phyloP scores from a whole-genome alignment of 75 land plant genomes.

The Gnetum montanum region DNA sequence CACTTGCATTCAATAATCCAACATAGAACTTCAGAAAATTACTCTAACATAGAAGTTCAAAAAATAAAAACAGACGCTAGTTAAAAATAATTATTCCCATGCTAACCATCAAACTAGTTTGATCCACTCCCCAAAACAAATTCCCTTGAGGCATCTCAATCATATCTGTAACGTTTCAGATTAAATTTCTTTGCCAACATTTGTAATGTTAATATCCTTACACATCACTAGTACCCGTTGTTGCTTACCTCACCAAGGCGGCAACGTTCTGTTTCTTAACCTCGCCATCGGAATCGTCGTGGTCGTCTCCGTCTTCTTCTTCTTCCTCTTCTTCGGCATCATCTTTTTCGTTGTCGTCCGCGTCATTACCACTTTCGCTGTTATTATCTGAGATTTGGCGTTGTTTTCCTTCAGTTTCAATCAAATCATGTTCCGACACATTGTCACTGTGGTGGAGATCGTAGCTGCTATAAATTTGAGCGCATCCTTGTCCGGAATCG shows the following conservation, averaged over 20 bases:
- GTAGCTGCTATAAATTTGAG: too few relatives aligned
- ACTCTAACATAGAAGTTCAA: too few relatives aligned
- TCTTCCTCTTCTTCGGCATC: constrained; percentile 1
- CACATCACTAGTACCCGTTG: background rate
- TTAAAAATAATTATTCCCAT: background rate
- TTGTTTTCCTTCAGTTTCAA: too few relatives aligned
- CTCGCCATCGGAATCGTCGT: constrained; percentile 9
- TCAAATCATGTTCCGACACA: too few relatives aligned
- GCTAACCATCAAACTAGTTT: background rate
- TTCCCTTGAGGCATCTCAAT: background rate
- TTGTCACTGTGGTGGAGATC: too few relatives aligned
- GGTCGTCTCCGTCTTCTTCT: background rate
- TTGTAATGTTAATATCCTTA: background rate
- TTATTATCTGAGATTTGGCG: too few relatives aligned
- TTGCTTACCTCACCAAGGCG: constrained; percentile 52
- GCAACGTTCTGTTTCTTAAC: constrained; percentile 67
- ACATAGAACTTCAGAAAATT: too few relatives aligned
- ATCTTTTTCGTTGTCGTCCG: constrained; percentile 6
- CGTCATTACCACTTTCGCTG: background rate
- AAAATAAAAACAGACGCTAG: background rate
- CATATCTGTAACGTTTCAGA: background rate
- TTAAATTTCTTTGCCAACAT: background rate
- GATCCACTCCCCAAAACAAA: background rate
- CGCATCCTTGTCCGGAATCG: too few relatives aligned
- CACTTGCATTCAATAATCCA: too few relatives aligned